phyloP scores from a whole-genome alignment of 345 rosid genomes.

The Citrus maxima region DNA sequence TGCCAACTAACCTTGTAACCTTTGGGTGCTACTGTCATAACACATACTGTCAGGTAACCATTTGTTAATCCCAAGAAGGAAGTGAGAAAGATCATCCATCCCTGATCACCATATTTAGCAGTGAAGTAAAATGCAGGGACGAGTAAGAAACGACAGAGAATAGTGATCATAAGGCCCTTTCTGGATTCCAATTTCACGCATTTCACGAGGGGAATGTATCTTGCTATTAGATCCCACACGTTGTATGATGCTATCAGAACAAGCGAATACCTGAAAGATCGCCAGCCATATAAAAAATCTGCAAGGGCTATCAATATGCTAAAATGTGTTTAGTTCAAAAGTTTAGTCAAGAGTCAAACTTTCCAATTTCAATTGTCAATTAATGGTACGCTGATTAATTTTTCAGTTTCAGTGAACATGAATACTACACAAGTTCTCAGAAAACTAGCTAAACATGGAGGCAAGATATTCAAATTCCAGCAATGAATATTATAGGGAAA shows the following conservation, averaged over 20 bases:
- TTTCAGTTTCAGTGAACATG: not conserved
- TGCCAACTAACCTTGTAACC: constrained; percentile 68
- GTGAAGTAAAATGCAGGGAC: constrained; percentile 89
- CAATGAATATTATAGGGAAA: not conserved
- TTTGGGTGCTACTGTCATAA: constrained; percentile 75
- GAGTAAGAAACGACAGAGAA: constrained; percentile 56
- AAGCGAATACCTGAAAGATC: constrained; percentile 57
- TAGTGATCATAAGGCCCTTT: constrained; percentile 44
- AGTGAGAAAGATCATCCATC: constrained; percentile 81
- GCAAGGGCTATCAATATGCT: not conserved
- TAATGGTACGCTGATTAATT: not conserved
- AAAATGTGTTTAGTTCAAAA: no score
- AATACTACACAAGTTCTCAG: not conserved
- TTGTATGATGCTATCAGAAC: constrained; percentile 69
- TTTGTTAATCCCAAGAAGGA: constrained; percentile 70
- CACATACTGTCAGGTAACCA: constrained; percentile 83
- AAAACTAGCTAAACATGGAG: not conserved
- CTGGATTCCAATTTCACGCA: constrained; percentile 67
- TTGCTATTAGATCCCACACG: constrained; percentile 56
- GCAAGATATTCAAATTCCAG: not conserved
- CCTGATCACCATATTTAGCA: constrained; percentile 78
- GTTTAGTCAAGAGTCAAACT: no score
- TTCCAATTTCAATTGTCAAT: no score
- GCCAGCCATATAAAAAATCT: not conserved
- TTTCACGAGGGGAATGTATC: constrained; percentile 58